These are phyloP conservation scores for Sporothrix schenckii DNA, from an alignment of 2,329 filamentous ascomycete genomes.

Conservation along the genomic window DNA sequence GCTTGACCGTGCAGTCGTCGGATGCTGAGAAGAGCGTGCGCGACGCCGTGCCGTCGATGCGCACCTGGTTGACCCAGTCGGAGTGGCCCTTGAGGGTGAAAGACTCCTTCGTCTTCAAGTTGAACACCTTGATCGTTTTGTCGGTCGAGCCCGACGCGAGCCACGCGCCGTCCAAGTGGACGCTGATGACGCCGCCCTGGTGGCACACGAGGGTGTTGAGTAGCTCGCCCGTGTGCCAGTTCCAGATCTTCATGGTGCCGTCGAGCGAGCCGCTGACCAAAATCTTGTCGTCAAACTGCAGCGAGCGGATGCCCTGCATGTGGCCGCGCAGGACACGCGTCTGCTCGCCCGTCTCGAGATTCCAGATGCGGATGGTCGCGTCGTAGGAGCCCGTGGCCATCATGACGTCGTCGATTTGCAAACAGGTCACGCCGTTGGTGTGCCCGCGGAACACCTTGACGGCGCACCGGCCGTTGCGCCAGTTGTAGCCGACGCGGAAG, in stretches of 20 bases:
- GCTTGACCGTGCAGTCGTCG: slow-evolving; percentile 85
- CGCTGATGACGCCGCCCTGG: slow-evolving; percentile 76
- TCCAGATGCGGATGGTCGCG: slow-evolving; percentile 93
- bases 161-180: slow-evolving; percentile 84
- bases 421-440: slow-evolving; percentile 75
- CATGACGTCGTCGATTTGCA: slow-evolving; percentile 76
- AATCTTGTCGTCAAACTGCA: slow-evolving; percentile 92
- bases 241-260: slow-evolving; percentile 88
- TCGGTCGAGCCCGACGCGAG: slow-evolving; percentile 90
- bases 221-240: slow-evolving; percentile 89
- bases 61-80: slow-evolving; percentile 97
- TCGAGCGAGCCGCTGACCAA: slow-evolving; percentile 90
- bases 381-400: slow-evolving; percentile 96
- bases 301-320: slow-evolving; percentile 76
- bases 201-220: slow-evolving; percentile 81
- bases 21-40: slow-evolving; percentile 90
- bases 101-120: slow-evolving; percentile 80
- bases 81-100: slow-evolving; percentile 80
- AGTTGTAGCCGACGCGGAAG: slow-evolving; percentile 95
- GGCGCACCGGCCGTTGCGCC: slow-evolving; percentile 90
- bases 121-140: slow-evolving; percentile 87
- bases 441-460: slow-evolving; percentile 83
- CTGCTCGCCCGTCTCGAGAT: slow-evolving; percentile 84
- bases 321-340: slow-evolving; percentile 85
- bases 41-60: slow-evolving; percentile 72